Evolutionary conservation across 2,329 filamentous ascomycete genomes (phyloP), one percentile per base, ranked within the genome.

Genomic region (Calonectria hawksworthii): DNA sequence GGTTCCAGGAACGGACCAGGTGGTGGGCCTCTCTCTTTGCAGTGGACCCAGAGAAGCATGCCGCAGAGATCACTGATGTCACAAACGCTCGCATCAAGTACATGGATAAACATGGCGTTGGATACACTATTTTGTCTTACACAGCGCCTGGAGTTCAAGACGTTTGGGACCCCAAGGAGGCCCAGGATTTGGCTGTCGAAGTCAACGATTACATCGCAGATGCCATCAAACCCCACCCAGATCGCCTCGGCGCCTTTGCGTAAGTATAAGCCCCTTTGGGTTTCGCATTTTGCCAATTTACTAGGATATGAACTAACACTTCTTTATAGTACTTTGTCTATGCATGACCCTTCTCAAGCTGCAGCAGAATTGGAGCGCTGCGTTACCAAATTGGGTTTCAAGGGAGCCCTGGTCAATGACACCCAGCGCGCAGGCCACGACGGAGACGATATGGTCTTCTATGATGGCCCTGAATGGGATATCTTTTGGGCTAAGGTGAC

Each of bases 11-110:
- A 76, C 89, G 89, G 82, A 91, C 90, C 7, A 85, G 86, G 78
- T 92, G 91, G 90, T 92, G 91, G 91, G 92, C 91, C 1, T 84
- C 86, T 6, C 83, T 93, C 28, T 93, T 93, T 80, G 88, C 90
- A 18, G 86, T 89, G n/a, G 88, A 93, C 76, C 86, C 89, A 2
- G 90, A 91, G 14, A 90, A 89, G 82, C 91, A 93, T 75, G 87
- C 88, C 70, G 85, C 83, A 32, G 90, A 93, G 82, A 93, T 88
- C 77, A 83, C 84, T 56, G 86, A 87, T 68, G 79, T 87, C 41
- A 84, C 83, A 64, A 82, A 84, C 23, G 82, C 83, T 8, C 86
- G 88, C 68, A 81, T 89, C 74, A 80, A 86, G 66, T 83, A 86
- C 72, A 85, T 86, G 78, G 85, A 89, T 72, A 83, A 87, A 79